These are phyloP conservation scores for Angophora floribunda DNA, from an alignment of 345 rosid genomes.

Conservation along the genomic window DNA sequence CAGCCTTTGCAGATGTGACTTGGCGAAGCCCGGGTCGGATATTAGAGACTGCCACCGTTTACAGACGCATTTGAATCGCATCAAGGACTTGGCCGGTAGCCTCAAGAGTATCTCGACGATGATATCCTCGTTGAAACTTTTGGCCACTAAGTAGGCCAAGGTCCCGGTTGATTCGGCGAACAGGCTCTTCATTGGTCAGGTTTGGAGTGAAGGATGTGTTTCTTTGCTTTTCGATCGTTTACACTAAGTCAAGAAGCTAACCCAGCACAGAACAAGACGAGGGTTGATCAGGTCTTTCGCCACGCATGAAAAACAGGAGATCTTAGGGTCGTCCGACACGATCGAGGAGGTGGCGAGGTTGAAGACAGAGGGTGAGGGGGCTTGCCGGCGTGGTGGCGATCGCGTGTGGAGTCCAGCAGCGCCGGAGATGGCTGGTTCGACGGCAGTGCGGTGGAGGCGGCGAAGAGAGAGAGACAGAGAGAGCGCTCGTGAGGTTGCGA, in stretches of 20 bases:
- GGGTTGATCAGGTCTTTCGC: neutral
- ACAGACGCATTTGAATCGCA: neutral
- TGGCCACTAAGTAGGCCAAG: too few relatives aligned
- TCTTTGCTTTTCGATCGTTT: neutral
- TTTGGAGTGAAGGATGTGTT: too few relatives aligned
- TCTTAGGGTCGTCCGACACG: neutral
- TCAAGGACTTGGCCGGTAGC: neutral
- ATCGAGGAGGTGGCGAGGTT: neutral
- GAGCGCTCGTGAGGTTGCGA: neutral
- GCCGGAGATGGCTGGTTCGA: fast-evolving
- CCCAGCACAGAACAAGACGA: neutral
- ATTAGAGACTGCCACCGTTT: neutral
- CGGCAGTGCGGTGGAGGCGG: neutral
- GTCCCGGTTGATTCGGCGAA: too few relatives aligned
- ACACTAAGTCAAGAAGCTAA: neutral
- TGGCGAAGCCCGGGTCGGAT: neutral
- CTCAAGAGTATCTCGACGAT: neutral
- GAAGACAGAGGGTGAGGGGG: neutral
- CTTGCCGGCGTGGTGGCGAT: neutral
- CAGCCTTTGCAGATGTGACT: neutral
- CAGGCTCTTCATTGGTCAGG: too few relatives aligned
- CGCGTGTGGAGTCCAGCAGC: neutral
- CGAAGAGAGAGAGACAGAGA: neutral
- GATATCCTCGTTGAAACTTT: neutral
- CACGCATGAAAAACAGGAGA: neutral